A percentile compares a stretch with the other conserved stretches of the same genome.
Evolutionary conservation across 495 filamentous ascomycete species (phyloP).

Genomic region (Geoglossum glabrum): DNA sequence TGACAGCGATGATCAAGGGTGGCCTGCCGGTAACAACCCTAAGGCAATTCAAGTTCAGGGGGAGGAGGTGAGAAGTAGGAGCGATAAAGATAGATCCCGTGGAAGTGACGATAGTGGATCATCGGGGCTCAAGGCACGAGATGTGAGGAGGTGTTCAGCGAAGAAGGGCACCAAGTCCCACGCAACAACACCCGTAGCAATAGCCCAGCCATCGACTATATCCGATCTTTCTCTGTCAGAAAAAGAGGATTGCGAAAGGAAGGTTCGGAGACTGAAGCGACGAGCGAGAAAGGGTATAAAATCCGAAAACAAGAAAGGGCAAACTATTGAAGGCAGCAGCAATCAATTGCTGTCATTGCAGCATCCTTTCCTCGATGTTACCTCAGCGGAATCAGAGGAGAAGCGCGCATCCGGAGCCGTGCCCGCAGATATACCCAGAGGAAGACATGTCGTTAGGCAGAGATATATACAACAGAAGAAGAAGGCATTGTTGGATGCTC

Average conservation of each 20-base stretch:
- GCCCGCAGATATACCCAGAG: conserved; percentile 17
- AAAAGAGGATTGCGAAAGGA: conserved; percentile 25
- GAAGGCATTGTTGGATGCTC: conserved; percentile 46
- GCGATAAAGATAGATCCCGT: conserved; percentile 11
- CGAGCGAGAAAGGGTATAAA: conserved; percentile 18
- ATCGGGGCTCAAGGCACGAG: neutral
- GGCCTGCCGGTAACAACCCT: neutral
- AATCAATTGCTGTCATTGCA: conserved; percentile 11
- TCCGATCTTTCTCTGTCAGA: conserved; percentile 1
- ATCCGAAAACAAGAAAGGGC: conserved; percentile 20
- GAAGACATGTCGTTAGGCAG: conserved; percentile 41
- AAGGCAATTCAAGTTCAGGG: neutral
- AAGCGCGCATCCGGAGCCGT: conserved; percentile 20
- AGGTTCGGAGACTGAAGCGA: conserved; percentile 29
- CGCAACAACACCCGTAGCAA: conserved; percentile 9
- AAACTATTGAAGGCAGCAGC: conserved; percentile 10
- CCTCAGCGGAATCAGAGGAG: conserved; percentile 8
- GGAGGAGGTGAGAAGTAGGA: neutral
- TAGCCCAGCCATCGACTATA: neutral
- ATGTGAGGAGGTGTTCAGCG: neutral
- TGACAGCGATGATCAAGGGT: neutral
- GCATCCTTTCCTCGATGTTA: neutral
- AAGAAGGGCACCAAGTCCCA: neutral
- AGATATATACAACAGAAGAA: conserved; percentile 64
- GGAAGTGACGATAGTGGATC: neutral